Evolutionary conservation across 2,329 filamentous ascomycete genomes (phyloP).

Genomic region (Coniochaeta pulveracea): DNA sequence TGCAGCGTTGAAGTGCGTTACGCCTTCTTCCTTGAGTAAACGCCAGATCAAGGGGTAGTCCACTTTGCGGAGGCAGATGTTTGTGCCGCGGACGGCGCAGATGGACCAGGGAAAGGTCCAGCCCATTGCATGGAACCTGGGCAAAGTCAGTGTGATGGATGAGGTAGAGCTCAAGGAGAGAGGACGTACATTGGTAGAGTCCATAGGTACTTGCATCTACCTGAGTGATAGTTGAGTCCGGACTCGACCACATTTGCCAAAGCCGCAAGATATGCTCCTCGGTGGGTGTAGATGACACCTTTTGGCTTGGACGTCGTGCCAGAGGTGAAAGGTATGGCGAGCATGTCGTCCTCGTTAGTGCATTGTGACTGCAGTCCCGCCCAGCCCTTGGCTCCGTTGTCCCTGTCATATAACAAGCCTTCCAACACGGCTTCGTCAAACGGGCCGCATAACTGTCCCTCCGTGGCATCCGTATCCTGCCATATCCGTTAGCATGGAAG

Average conservation of each 20-base stretch:
- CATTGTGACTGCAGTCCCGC: constrained; percentile 59
- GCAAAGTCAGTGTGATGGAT: not conserved
- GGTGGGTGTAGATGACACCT: constrained; percentile 84
- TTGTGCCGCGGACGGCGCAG: constrained; percentile 87
- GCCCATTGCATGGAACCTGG: constrained; percentile 53
- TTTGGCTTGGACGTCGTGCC: constrained; percentile 89
- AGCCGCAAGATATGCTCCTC: constrained; percentile 75
- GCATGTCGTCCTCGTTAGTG: constrained; percentile 64
- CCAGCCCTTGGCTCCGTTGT: constrained; percentile 64
- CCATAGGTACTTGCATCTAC: constrained; percentile 77
- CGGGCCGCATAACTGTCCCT: constrained; percentile 63
- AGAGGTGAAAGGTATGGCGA: constrained; percentile 88
- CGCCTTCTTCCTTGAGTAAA: constrained; percentile 70
- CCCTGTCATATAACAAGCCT: constrained; percentile 60
- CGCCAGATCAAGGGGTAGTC: constrained; percentile 91
- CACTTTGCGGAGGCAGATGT: constrained; percentile 89
- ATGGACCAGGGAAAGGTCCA: constrained; percentile 91
- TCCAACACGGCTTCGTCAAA: constrained; percentile 79
- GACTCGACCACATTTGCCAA: constrained; percentile 83
- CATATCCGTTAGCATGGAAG: not conserved
- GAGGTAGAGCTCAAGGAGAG: not conserved
- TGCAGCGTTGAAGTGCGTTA: constrained; percentile 93
- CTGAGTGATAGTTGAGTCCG: constrained; percentile 60
- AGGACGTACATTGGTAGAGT: constrained; percentile 79
- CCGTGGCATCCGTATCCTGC: constrained; percentile 67